Base-by-base conservation (phyloP, 2,329 filamentous ascomycete species). In the Scolecobasidium constrictum region DNA sequence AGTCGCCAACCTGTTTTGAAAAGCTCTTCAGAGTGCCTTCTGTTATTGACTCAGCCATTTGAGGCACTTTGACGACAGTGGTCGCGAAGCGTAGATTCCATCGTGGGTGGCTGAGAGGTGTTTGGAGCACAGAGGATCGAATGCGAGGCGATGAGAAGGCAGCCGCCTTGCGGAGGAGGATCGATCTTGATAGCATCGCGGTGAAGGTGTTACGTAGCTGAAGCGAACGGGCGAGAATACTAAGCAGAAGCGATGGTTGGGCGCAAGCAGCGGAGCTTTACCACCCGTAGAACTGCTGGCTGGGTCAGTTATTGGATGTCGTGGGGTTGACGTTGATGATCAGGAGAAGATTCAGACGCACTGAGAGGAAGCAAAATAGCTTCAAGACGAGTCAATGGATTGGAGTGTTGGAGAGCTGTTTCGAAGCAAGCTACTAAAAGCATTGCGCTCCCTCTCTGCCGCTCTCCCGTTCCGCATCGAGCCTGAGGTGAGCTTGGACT, bases 31-130 rank as follows among this genome's bases (percentile, higher is more conserved):
- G 64, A 17, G 92, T 98, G 48, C 92, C 92, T 66, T 98, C 92
- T 35, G 86, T 93, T 63, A 98, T 96, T 39, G 92, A 96, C 66
- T 98, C 92, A 50, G 92, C 92, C 92, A 98, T 96, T 61, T 92
- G 78, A 23, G 92, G 92, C 52, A 96, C 92, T 68, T 96, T 90
- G 63, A 98, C 79, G 49, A 90, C 38, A 12, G 43, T 45, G 11
- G 43, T 31, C 9, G 43, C 43, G 11, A 35, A 39, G 15, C 37
- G 42, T 17, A 40, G 22, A 4, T 5, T 7, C 36, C 43, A 45
- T 45, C 22, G 18, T 13, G 23, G 23, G 6, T 38, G 19, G 11
- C 17, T 15, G 26, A 21, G 28, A 19, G 38, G n/a, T 31, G 42
- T 17, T 15, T 34, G 42, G 7, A 44, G 9, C n/a, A 33, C 35